Base-by-base conservation (phyloP, 345 rosid species). In the Theobroma cacao region DNA sequence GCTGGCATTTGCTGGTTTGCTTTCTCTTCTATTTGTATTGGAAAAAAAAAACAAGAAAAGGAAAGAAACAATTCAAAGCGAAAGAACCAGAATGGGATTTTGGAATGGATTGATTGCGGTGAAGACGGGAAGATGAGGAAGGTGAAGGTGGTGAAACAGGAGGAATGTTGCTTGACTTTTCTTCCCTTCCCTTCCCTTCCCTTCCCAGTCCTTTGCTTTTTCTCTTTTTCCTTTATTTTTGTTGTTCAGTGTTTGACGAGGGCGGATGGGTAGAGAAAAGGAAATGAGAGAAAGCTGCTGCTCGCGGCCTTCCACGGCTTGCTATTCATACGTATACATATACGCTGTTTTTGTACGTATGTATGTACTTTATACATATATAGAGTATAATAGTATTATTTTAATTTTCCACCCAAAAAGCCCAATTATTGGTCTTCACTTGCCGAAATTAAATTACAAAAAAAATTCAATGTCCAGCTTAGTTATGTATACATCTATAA, bases 1-100 rank as follows among this genome's bases (percentile, higher is more conserved):
- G 80, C 84, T 55, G 86, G 86, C 86, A 84, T 84, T 84, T 53
- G 82, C 78, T 66, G 24, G 47, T 34, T 48, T 31, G 24, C 36
- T 43, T 34, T 24, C 22, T 47, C 61, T 5, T 3, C 30, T 60
- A 7, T 61, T 18, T 18, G 13, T 11, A 18, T 40, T 11, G 31
- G 52, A 30, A 52, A n/a, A 4, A 61, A 30, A 17, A 59, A 20
- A 24, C 31, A 14, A 4, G 7, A 7, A 63, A 20, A 34, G 36
- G 68, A 64, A 20, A 66, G 70, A 33, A 34, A 40, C 9, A 34
- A 56, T 24, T n/a, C 47, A 55, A 77, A 28, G 58, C 18, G 17
- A 56, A 56, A 34, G 14, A 31, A 41, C 9, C 2, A 12, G 62
- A 38, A 18, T 6, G 63, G 24, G 56, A 26, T 38, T n/a, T 66